A percentile compares a stretch with the other conserved stretches of the same genome.
phyloP scores from a whole-genome alignment of 1,284 basidiomycete species.

The Porodaedalea pini region DNA sequence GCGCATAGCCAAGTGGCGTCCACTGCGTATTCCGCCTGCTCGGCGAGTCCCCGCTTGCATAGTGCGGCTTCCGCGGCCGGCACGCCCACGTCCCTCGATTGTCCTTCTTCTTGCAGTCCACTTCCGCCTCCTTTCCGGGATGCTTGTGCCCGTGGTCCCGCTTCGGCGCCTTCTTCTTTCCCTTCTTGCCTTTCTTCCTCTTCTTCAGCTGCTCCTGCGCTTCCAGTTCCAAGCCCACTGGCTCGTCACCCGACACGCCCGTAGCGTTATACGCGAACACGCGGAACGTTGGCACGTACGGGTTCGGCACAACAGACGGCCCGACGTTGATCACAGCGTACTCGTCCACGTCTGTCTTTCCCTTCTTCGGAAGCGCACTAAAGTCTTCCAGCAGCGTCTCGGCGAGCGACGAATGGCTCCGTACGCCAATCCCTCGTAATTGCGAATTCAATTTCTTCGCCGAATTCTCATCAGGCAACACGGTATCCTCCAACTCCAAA shows the following conservation, averaged over 20 bases:
- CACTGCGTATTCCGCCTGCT: slow-evolving; percentile 67
- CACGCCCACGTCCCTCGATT: slow-evolving; percentile 59
- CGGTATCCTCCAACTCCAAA: slow-evolving; percentile 15
- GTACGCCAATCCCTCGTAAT: not conserved
- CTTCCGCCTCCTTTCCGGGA: slow-evolving; percentile 39
- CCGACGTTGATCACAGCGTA: slow-evolving; percentile 76
- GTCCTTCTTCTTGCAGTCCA: slow-evolving; percentile 48
- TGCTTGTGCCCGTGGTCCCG: slow-evolving; percentile 48
- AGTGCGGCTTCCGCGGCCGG: slow-evolving; percentile 53
- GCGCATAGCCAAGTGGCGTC: slow-evolving; percentile 78
- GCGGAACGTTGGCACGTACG: slow-evolving; percentile 78
- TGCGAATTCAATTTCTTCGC: slow-evolving; percentile 28
- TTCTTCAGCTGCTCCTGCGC: slow-evolving; percentile 25
- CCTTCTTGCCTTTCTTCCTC: slow-evolving; percentile 29
- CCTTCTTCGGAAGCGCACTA: slow-evolving; percentile 48
- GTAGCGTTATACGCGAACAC: slow-evolving; percentile 80
- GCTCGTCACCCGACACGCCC: slow-evolving; percentile 30
- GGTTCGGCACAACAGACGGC: slow-evolving; percentile 84
- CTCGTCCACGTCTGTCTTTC: slow-evolving; percentile 57
- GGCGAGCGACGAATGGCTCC: slow-evolving; percentile 35
- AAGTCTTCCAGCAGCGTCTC: slow-evolving; percentile 55
- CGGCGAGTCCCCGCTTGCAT: slow-evolving; percentile 64
- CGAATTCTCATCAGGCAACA: slow-evolving; percentile 26
- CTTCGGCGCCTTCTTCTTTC: slow-evolving; percentile 29
- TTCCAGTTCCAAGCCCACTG: no score